Conservation (phyloP, 23 red algal genomes). For the Pyropia haitanensis region DNA sequence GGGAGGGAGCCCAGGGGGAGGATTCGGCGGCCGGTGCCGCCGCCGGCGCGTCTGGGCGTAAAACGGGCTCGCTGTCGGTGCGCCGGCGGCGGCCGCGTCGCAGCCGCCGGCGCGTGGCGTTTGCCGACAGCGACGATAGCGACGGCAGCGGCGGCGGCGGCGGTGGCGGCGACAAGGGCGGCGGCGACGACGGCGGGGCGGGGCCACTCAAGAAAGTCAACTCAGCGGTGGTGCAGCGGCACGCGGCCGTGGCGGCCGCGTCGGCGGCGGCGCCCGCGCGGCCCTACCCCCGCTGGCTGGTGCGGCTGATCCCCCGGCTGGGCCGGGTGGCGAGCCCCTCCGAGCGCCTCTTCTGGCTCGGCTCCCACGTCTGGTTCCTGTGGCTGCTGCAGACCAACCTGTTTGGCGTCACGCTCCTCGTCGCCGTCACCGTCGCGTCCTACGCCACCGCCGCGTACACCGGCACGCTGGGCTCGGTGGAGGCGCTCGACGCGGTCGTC, state of each 20-base stretch:
- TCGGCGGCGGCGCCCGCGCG: slow-evolving; percentile 8
- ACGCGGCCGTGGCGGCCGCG: slow-evolving; percentile 11
- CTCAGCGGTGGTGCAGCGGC: slow-evolving; percentile 28
- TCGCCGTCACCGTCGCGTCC: slow-evolving; percentile 26
- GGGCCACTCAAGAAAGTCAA: slow-evolving; percentile 5
- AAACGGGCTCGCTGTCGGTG: no score
- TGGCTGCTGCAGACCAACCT: slow-evolving; percentile 50
- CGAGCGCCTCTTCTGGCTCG: slow-evolving; percentile 64
- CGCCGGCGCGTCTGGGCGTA: no score
- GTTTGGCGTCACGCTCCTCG: slow-evolving; percentile 49
- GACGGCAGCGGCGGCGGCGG: no score
- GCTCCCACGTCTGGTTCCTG: slow-evolving; percentile 55
- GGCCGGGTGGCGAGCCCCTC: slow-evolving; percentile 33
- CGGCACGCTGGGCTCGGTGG: not conserved
- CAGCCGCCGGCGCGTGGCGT: no score
- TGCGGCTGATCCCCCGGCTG: slow-evolving; percentile 30
- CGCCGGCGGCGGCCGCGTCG: no score
- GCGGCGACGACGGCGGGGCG: no score
- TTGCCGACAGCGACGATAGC: no score
- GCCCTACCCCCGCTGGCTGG: slow-evolving; percentile 25
- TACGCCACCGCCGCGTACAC: slow-evolving; percentile 9
- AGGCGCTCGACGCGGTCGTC: slow-evolving; percentile 8
- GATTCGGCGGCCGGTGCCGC: no score
- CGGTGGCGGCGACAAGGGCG: no score
- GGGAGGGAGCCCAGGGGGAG: no score